These are phyloP conservation scores for Licmophora abbreviata DNA, from an alignment of 108 stramenopile genomes.

Conservation along the genomic window DNA sequence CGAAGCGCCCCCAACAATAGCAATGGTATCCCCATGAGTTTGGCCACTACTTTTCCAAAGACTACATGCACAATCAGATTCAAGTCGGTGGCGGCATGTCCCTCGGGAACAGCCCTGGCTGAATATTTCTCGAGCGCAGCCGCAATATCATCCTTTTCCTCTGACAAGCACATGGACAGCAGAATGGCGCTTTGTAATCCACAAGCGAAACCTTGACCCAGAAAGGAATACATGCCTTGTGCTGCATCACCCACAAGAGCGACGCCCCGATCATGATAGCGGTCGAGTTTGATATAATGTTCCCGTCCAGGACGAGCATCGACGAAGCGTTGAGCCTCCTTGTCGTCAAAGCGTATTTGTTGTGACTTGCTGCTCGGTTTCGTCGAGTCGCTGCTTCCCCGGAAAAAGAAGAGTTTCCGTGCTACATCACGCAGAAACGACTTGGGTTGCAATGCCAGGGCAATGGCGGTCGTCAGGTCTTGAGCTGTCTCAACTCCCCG, in stretches of 20 bases:
- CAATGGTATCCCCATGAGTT: too few relatives aligned
- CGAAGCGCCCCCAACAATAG: too few relatives aligned
- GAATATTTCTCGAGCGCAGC: neutral
- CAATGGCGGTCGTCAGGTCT: neutral
- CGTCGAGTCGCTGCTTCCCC: too few relatives aligned
- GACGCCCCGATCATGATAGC: neutral
- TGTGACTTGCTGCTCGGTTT: too few relatives aligned
- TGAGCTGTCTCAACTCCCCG: constrained; percentile 1
- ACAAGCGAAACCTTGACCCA: constrained; percentile 11
- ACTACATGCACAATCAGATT: constrained; percentile 3
- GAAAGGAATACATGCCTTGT: constrained; percentile 8
- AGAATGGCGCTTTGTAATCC: neutral
- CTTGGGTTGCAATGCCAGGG: neutral
- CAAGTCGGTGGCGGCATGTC: constrained; percentile 8
- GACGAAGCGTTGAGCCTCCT: constrained; percentile 4
- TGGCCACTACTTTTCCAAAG: too few relatives aligned
- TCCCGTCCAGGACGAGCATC: constrained; percentile 1
- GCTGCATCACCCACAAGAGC: constrained; percentile 10
- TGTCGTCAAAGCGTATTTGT: constrained; percentile 5
- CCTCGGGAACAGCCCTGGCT: neutral
- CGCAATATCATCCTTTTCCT: neutral
- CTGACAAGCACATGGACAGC: constrained; percentile 6
- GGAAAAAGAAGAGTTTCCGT: too few relatives aligned
- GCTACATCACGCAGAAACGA: too few relatives aligned
- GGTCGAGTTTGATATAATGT: constrained; percentile 5